Percentiles rank a stretch among this genome's conserved stretches.
phyloP scores from a whole-genome alignment of 352 stramenopile genomes.

The Phytophthora colocasiae region DNA sequence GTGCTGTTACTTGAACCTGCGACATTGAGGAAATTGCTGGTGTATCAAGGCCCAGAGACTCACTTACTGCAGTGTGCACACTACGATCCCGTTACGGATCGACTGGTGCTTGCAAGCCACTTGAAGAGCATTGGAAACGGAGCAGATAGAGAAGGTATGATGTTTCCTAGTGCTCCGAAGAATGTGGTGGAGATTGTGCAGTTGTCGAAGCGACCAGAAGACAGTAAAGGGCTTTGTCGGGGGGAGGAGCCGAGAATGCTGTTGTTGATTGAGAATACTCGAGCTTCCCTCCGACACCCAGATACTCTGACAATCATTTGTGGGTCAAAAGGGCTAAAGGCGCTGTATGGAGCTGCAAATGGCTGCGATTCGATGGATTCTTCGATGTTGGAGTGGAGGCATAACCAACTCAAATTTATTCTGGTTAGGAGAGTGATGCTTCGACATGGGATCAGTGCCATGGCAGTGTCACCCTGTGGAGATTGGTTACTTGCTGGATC shows the following conservation, averaged over 20 bases:
- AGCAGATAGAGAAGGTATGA: constrained; percentile 1
- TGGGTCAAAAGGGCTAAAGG: constrained; percentile 26
- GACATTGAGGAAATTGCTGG: constrained; percentile 61
- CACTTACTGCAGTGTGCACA: constrained; percentile 54
- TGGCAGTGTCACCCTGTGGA: constrained; percentile 45
- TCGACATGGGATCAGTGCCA: constrained; percentile 39
- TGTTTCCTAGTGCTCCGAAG: constrained; percentile 31
- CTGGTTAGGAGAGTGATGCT: constrained; percentile 39
- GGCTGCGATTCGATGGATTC: constrained; percentile 1
- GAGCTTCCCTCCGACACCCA: constrained; percentile 41
- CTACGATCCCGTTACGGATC: constrained; percentile 47
- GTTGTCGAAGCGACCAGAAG: constrained; percentile 49
- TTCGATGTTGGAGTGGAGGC: constrained; percentile 34
- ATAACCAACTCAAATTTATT: constrained; percentile 22
- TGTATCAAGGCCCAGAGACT: constrained; percentile 49
- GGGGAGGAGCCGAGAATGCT: constrained; percentile 31
- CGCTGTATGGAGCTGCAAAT: constrained; percentile 49
- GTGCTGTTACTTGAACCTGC: constrained; percentile 72
- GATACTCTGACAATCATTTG: constrained; percentile 49
- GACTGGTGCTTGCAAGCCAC: constrained; percentile 54
- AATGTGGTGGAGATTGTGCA: constrained; percentile 64
- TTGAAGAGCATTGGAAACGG: background rate
- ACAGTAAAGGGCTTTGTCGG: background rate
- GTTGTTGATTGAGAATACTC: constrained; percentile 61
- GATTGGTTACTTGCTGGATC: constrained; percentile 69